Base-by-base conservation (phyloP, 2,329 filamentous ascomycete genomes). In the Exophiala sp. region DNA sequence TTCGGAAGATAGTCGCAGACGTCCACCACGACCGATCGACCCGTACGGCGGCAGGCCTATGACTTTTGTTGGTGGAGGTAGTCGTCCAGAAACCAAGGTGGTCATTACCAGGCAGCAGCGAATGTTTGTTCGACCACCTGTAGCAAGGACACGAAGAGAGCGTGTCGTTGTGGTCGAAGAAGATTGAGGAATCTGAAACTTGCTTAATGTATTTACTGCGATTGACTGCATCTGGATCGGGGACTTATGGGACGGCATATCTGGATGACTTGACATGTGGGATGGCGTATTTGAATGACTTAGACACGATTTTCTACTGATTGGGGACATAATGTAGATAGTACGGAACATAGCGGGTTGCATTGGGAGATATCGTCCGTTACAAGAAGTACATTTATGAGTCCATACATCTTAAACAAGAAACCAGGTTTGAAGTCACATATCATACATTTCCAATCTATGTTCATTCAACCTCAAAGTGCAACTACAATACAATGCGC, bases 91-190 rank as follows among this genome's bases (percentile, higher is more conserved):
- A 3, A 60, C 57, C 11, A 47, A 55, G 46, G 57, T 60, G 36
- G 52, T 60, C 33, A 50, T 60, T 33, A 57, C 54, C 12, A 52
- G 52, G 39, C 50, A 34, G 11, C 48, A 57, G 38, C 49, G 53
- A 21, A 50, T 48, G 12, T 60, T 60, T 24, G 33, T 60, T 12
- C 45, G 57, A 24, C 78, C 77, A 40, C 76, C 72, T 44, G 72
- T 74, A 14, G 72, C 69, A 5, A 68, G 65, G 3, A 85, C 86
- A 67, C 36, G 86, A 76, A 18, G 86, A 72, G 33, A 80, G 69
- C 54, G 85, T 79, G 57, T 57, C 14, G 48, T 60, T 40, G 51
- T 58, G 29, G 53, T 43, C 6, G 46, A 51, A 9, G 54, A 55
- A 18, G 55, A 58, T 42, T 52, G 39, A 52, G 10, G 36, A 20